phyloP scores from a whole-genome alignment of 2,329 filamentous ascomycete genomes.

The Blastomyces parvus region DNA sequence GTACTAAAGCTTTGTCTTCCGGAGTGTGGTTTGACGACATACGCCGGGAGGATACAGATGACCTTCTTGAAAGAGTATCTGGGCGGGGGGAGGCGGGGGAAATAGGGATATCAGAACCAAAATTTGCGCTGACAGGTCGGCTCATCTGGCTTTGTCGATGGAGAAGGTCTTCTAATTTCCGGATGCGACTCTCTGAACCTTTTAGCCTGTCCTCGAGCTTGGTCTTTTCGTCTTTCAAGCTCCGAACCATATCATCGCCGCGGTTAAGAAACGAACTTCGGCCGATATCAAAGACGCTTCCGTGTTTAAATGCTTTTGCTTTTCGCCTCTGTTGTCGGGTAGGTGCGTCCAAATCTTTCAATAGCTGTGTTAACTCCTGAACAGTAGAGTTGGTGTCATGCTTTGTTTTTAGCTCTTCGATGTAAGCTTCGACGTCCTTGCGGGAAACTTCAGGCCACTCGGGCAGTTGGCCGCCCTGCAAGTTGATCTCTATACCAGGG shows the following conservation, averaged over 20 bases:
- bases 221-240: slow-evolving; percentile 71
- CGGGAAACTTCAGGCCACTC: slow-evolving; percentile 70
- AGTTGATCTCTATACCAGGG: slow-evolving; percentile 72
- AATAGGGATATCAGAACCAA: slow-evolving; percentile 33
- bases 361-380: slow-evolving; percentile 63
- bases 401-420: slow-evolving; percentile 55
- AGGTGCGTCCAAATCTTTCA: slow-evolving; percentile 69
- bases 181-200: slow-evolving; percentile 80
- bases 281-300: slow-evolving; percentile 89
- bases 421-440: slow-evolving; percentile 66
- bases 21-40: slow-evolving; percentile 51
- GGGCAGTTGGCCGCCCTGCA: slow-evolving; percentile 62
- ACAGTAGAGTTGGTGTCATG: slow-evolving; percentile 57
- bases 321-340: slow-evolving; percentile 79
- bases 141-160: slow-evolving; percentile 64
- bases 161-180: slow-evolving; percentile 81
- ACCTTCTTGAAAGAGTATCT: slow-evolving; percentile 44
- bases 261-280: slow-evolving; percentile 74
- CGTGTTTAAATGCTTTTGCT: slow-evolving; percentile 90
- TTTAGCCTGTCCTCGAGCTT: slow-evolving; percentile 64
- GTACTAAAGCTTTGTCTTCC: slow-evolving; percentile 53
- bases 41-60: slow-evolving; percentile 52
- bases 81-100: slow-evolving; percentile 35
- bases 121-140: slow-evolving; percentile 45
- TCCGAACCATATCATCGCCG: slow-evolving; percentile 71